phyloP scores from a whole-genome alignment of 2,329 filamentous ascomycete species.

The Tolypocladium cylindrosporum region DNA sequence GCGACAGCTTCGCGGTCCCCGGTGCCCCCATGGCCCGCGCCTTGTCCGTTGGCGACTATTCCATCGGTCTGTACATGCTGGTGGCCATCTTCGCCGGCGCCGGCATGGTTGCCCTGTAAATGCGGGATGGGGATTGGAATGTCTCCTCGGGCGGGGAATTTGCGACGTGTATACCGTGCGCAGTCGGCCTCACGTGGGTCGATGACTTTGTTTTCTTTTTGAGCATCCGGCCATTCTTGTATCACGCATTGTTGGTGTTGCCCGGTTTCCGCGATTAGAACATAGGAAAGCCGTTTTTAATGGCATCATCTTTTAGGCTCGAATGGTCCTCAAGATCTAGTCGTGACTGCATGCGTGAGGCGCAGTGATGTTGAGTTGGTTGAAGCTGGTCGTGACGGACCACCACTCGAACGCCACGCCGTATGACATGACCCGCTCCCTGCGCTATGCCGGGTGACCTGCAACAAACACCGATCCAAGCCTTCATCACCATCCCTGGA shows the following conservation, averaged over 20 bases:
- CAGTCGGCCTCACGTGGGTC: background rate
- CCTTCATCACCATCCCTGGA: background rate
- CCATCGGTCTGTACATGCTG: constrained; percentile 39
- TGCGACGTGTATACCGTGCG: constrained; percentile 5
- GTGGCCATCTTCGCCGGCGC: constrained; percentile 43
- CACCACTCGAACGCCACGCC: too few species aligned
- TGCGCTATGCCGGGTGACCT: background rate
- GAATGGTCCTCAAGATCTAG: background rate
- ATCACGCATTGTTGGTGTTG: constrained; percentile 18
- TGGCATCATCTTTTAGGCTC: constrained; percentile 7
- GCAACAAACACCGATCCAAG: too few species aligned
- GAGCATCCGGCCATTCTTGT: constrained; percentile 7
- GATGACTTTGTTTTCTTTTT: background rate
- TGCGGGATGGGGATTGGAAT: background rate
- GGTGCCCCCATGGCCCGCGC: constrained; percentile 25
- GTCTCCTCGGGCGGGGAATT: constrained; percentile 5
- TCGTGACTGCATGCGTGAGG: too few species aligned
- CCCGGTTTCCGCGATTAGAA: constrained; percentile 11
- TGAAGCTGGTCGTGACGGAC: too few species aligned
- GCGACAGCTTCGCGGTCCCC: constrained; percentile 26
- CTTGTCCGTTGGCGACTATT: constrained; percentile 36
- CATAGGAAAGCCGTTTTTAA: constrained; percentile 12
- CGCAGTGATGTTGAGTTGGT: too few species aligned
- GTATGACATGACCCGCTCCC: background rate
- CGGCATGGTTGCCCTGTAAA: constrained; percentile 44